Conservation (phyloP, 331 rosid species). For the Stylosanthes scabra region DNA sequence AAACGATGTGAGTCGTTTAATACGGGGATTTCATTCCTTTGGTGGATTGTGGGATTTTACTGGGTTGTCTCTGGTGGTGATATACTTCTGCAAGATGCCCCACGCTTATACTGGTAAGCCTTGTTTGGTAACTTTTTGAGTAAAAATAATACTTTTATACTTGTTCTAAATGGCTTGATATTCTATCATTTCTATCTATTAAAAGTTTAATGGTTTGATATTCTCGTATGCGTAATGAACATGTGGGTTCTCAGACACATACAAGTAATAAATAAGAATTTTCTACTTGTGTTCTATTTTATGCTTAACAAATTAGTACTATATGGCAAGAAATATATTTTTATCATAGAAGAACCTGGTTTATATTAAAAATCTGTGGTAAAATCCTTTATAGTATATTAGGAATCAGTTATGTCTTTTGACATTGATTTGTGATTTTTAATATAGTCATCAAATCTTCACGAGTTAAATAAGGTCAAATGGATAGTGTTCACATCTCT, state of each 20-base stretch:
- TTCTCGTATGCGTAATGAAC: not conserved
- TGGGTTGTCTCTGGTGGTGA: constrained; percentile 95
- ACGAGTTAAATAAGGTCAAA: constrained; percentile 1
- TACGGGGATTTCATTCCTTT: constrained; percentile 82
- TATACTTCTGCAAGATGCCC: constrained; percentile 73
- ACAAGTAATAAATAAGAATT: constrained; percentile 17
- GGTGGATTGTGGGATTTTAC: constrained; percentile 98
- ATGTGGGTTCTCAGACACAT: not conserved
- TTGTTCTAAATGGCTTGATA: constrained; percentile 26
- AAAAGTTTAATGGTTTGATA: constrained; percentile 22
- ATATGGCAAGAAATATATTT: not conserved
- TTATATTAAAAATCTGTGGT: not conserved
- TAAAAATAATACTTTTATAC: constrained; percentile 9
- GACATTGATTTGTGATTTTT: constrained; percentile 10
- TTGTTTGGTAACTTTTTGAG: constrained; percentile 29
- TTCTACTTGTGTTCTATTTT: not conserved
- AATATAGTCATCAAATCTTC: constrained; percentile 1
- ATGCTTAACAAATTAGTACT: constrained; percentile 12
- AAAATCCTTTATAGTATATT: not conserved
- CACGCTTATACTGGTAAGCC: constrained; percentile 85
- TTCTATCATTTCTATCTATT: not conserved
- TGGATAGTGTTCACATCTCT: constrained; percentile 1
- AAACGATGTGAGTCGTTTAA: constrained; percentile 84
- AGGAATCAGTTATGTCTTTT: not conserved
- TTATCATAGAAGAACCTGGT: not conserved